phyloP scores from a whole-genome alignment of 345 rosid species.

The Lenwebbia sp. region DNA sequence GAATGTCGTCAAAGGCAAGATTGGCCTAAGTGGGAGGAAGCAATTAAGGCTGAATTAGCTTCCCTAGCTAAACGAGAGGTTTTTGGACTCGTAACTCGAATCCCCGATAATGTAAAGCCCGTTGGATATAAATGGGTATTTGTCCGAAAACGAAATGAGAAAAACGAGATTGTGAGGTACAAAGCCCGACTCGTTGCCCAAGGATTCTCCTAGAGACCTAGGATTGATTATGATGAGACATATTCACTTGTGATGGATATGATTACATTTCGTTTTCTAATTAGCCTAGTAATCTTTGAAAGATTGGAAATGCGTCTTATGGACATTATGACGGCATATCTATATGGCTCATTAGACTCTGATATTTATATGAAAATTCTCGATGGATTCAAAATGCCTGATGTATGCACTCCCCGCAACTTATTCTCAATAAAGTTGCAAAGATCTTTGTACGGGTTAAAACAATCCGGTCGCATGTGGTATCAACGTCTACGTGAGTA shows the following conservation, averaged over 20 bases:
- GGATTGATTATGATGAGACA: not conserved
- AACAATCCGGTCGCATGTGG: not conserved
- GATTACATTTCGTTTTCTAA: not conserved
- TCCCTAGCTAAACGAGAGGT: not conserved
- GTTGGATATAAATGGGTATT: not conserved
- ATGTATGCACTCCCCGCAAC: not conserved
- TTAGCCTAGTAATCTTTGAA: not conserved
- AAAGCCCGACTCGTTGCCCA: not conserved
- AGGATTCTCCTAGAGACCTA: not conserved
- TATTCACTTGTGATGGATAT: not conserved
- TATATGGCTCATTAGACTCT: not conserved
- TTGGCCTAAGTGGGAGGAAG: not conserved
- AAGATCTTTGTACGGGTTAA: not conserved
- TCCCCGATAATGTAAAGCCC: not conserved
- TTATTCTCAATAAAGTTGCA: not conserved
- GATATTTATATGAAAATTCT: not conserved
- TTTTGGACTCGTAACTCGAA: not conserved
- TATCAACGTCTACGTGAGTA: not conserved
- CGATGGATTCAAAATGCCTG: not conserved
- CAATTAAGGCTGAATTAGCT: not conserved
- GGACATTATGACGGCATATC: not conserved
- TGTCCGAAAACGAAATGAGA: not conserved
- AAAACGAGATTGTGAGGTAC: not conserved
- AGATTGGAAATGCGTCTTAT: not conserved
- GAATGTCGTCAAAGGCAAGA: not conserved